Evolutionary conservation across 371 early-diverging fungal species (phyloP), one percentile per base, ranked within the genome.

Genomic region (Nematocida displodere): DNA sequence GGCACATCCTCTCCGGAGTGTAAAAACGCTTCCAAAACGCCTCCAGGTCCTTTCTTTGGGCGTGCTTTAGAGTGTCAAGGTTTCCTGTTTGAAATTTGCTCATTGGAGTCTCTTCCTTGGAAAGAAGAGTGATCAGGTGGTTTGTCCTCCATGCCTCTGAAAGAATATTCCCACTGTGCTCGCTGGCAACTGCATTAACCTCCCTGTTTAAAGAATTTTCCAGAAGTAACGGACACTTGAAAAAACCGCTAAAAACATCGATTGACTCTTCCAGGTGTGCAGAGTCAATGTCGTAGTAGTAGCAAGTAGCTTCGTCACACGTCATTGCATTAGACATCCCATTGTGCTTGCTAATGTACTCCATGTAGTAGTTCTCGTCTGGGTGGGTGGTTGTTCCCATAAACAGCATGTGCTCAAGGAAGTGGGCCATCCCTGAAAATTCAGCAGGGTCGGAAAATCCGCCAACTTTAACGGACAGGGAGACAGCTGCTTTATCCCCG

Each of bases 321-420:
- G 98, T 97, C 83, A 89, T 94, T 2, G 98, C 98, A 84, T 97
- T 97, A 1, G 91, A 90, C 50, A 86, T 85, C 22, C 98, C 98
- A 46, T 91, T 90, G 78, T 95, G 90, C 50, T 87, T 87, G 8
- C 89, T 85, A 44, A 97, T 83, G 77, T 88, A 95, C 81, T 88
- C 84, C 48, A 83, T 71, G 36, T 79, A 79, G 17, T 33, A 71
- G 63, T 78, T 71, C 42, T 83, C 80, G 54, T 54, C 78, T 56
- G 77, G 78, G 66, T 77, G 78, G 44, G 59, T 58, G 67, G 71
- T 76, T 20, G 86, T 86, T 0, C 87, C 87, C 92, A 94, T 89
- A 82, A 94, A 93, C 44, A 93, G 85, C 80, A 97, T 81, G 82
- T 97, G 98, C 81, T 97, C 98, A 80, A 91, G 90, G 80, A 95